These are phyloP conservation scores for Aspergillus fumigatus DNA, from an alignment of 2,329 filamentous ascomycete species.

Conservation along the genomic window DNA sequence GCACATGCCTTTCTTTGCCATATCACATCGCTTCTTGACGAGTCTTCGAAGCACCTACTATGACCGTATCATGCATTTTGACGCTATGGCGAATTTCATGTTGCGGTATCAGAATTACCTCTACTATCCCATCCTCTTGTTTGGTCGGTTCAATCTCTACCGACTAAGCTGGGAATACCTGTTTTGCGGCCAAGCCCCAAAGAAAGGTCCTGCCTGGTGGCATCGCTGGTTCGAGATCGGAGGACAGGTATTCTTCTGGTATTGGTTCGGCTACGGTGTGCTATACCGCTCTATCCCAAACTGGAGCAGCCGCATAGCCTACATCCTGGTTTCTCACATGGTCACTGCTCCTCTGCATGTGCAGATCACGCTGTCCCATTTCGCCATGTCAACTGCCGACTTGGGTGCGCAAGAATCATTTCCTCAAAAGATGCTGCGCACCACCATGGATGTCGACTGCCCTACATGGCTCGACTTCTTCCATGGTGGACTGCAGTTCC, in stretches of 20 bases:
- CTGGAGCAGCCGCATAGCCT: slow-evolving; percentile 64
- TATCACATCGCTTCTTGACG: slow-evolving; percentile 74
- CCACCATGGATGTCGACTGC: slow-evolving; percentile 90
- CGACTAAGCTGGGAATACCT: slow-evolving; percentile 75
- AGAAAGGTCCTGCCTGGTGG: slow-evolving; percentile 75
- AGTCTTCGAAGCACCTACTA: slow-evolving; percentile 78
- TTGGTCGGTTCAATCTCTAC: slow-evolving; percentile 87
- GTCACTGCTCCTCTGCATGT: slow-evolving; percentile 77
- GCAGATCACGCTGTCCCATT: slow-evolving; percentile 88
- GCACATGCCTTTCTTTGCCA: slow-evolving; percentile 82
- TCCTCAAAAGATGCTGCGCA: slow-evolving; percentile 83
- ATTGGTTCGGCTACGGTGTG: slow-evolving; percentile 79
- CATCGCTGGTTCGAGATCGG: slow-evolving; percentile 73
- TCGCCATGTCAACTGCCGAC: slow-evolving; percentile 87
- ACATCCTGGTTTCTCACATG: slow-evolving; percentile 75
- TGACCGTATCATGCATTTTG: slow-evolving; percentile 72
- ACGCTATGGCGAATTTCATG: slow-evolving; percentile 65
- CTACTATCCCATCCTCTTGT: slow-evolving; percentile 75
- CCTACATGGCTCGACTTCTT: slow-evolving; percentile 84
- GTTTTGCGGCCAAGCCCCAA: slow-evolving; percentile 63
- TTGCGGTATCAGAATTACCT: slow-evolving; percentile 73
- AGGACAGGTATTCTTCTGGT: slow-evolving; percentile 78
- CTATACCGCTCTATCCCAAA: slow-evolving; percentile 69
- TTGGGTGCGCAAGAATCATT: slow-evolving; percentile 81
- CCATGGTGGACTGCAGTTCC: slow-evolving; percentile 84